Base-by-base conservation (phyloP, 2,329 filamentous ascomycete species). In the Alternaria infectoria region DNA sequence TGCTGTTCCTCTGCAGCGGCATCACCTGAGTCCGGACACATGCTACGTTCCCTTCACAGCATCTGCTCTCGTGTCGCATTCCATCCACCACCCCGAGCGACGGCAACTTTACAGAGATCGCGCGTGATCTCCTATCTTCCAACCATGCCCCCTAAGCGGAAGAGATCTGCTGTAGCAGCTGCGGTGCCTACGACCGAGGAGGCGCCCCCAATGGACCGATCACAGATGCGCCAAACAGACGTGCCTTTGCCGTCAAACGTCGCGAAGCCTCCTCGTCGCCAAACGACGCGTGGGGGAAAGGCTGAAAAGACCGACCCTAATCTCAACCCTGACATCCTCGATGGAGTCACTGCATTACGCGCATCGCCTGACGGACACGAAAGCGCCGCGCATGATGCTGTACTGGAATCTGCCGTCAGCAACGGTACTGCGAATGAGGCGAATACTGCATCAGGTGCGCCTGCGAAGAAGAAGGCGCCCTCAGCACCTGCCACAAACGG, bases 321-420 rank as follows among this genome's bases (percentile, higher is more conserved):
- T 43, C 50, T 65, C 56, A 83, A 82, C 57, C 69, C 72, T 36
- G 80, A 83, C 15, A 72, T 84, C 17, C 58, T 83, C 10, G 82
- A 84, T 64, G 81, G 80, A 5, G 74, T 79, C 5, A 73, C 77
- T 62, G 81, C 82, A 12, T 68, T 80, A 44, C 75, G 81, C 45
- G 81, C 82, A 43, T 84, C 82, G 54, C 82, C 82, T 15, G 82
- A 84, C 62, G 76, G 76, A 63, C 79, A 74, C 50, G 71, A 74
- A 44, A 55, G 52, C 62, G 60, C 58, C 25, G 65, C 43, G 8
- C 17, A 47, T 6, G 64, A 66, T 36, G 54, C 64, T 45, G 52
- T 66, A 40, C 46, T 67, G 51, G 57, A 64, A 44, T 59, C 64
- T 44, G 52, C 61, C 49, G 57, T 58, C 13, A 65, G 55, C 43